These are phyloP conservation scores for Acacia acuminata DNA, from an alignment of 306 rosid species.

Conservation along the genomic window DNA sequence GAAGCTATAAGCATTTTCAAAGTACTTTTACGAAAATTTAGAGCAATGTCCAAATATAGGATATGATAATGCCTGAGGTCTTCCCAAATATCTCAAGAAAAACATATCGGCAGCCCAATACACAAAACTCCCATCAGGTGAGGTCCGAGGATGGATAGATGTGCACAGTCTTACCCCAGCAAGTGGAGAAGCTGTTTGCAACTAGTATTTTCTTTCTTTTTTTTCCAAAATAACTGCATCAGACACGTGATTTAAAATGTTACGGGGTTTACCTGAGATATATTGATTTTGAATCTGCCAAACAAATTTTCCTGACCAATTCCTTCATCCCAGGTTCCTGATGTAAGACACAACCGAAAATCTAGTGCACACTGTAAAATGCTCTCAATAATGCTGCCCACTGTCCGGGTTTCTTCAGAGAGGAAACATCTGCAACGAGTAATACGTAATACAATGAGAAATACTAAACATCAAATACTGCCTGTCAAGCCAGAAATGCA, in stretches of 20 bases:
- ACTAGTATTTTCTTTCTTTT: neutral
- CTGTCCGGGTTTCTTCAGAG: constrained; percentile 67
- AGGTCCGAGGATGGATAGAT: too few relatives aligned
- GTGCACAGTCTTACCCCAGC: too few relatives aligned
- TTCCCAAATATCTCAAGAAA: constrained; percentile 4
- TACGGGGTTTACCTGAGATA: constrained; percentile 63
- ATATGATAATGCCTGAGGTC: neutral
- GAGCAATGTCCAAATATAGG: neutral
- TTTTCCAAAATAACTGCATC: constrained; percentile 9
- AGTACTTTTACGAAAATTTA: neutral
- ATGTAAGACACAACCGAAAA: constrained; percentile 73
- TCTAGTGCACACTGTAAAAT: constrained; percentile 91
- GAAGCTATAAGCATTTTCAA: neutral
- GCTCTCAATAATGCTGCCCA: constrained; percentile 79
- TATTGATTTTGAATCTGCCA: constrained; percentile 60
- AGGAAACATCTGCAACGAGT: constrained; percentile 80
- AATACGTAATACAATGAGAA: constrained; percentile 18
- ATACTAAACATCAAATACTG: neutral
- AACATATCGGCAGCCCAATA: neutral
- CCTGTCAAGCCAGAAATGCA: neutral
- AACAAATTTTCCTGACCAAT: constrained; percentile 37
- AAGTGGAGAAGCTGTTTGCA: too few relatives aligned
- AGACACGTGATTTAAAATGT: constrained; percentile 7
- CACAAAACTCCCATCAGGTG: too few relatives aligned
- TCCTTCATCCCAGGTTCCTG: constrained; percentile 54